Conservation (phyloP, 371 early-diverging fungal species). For the Enterospora canceri region DNA sequence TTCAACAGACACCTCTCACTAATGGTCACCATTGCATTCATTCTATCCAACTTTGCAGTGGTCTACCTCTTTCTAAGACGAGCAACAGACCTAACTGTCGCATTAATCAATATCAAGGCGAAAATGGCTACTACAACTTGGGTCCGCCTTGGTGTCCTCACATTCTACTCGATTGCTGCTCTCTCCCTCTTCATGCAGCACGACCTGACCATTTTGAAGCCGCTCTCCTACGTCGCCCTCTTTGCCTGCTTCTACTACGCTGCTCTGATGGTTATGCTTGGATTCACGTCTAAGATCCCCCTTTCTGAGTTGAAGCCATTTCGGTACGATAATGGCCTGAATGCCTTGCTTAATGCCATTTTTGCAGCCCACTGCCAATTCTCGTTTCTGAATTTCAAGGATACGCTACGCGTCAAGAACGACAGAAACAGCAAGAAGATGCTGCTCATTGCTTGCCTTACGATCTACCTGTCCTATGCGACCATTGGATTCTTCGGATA, state of each 20-base stretch:
- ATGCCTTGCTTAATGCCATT: background rate
- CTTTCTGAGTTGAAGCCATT: background rate
- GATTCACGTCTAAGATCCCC: background rate
- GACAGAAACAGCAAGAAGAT: background rate
- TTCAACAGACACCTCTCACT: conserved; percentile 1
- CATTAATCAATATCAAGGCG: background rate
- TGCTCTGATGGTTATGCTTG: background rate
- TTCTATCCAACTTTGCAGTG: conserved; percentile 9
- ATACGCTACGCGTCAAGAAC: background rate
- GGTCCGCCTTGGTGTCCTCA: background rate
- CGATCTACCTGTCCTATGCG: conserved; percentile 10
- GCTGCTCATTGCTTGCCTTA: background rate
- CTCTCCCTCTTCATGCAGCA: background rate
- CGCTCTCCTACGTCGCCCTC: background rate
- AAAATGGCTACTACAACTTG: background rate
- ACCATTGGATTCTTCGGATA: conserved; percentile 46
- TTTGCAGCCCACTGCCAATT: conserved; percentile 10
- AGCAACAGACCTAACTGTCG: background rate
- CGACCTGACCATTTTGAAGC: conserved; percentile 1
- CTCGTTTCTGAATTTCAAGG: background rate
- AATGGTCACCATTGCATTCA: conserved; percentile 8
- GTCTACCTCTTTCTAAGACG: conserved; percentile 14
- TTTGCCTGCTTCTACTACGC: background rate
- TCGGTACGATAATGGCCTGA: background rate
- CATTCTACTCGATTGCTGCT: background rate